phyloP scores from a whole-genome alignment of 2,329 filamentous ascomycete genomes.

The Neopestalotiopsis sp. region DNA sequence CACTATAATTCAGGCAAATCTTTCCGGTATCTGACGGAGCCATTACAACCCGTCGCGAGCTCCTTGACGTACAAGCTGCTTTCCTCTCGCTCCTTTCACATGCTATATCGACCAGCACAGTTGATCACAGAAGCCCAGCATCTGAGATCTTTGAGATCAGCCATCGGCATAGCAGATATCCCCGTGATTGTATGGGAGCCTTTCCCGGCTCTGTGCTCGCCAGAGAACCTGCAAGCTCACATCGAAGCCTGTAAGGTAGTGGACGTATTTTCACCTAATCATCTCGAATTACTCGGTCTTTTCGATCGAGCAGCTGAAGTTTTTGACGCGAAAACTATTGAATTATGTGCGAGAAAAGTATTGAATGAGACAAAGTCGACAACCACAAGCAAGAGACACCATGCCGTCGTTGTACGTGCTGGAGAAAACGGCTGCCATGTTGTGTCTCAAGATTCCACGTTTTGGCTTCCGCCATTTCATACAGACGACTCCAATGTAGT shows the following conservation, averaged over 20 bases:
- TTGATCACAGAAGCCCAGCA: slow-evolving; percentile 26
- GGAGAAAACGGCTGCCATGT: slow-evolving; percentile 36
- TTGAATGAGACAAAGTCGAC: slow-evolving; percentile 33
- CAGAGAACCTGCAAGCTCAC: slow-evolving; percentile 30
- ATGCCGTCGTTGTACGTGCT: slow-evolving; percentile 33
- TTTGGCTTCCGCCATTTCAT: slow-evolving; percentile 37
- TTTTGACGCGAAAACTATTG: slow-evolving; percentile 33
- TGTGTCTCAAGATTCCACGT: background rate
- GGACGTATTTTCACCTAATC: slow-evolving; percentile 42
- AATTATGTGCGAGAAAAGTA: slow-evolving; percentile 22
- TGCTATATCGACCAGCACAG: slow-evolving; percentile 26
- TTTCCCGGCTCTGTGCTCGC: slow-evolving; percentile 23
- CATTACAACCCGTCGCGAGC: slow-evolving; percentile 23
- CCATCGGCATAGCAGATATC: background rate
- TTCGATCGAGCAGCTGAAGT: slow-evolving; percentile 22
- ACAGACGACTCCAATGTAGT: slow-evolving; percentile 26
- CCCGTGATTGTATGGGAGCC: slow-evolving; percentile 24
- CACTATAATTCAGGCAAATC: slow-evolving; percentile 24
- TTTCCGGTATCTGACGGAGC: slow-evolving; percentile 26
- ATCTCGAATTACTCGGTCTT: slow-evolving; percentile 37
- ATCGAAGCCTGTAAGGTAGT: slow-evolving; percentile 31
- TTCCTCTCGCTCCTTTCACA: slow-evolving; percentile 28
- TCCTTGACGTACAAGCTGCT: slow-evolving; percentile 22
- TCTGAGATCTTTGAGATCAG: slow-evolving; percentile 22
- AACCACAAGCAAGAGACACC: background rate